Evolutionary conservation across 495 filamentous ascomycete species (phyloP).

Genomic region (Pyrenula massariospora): DNA sequence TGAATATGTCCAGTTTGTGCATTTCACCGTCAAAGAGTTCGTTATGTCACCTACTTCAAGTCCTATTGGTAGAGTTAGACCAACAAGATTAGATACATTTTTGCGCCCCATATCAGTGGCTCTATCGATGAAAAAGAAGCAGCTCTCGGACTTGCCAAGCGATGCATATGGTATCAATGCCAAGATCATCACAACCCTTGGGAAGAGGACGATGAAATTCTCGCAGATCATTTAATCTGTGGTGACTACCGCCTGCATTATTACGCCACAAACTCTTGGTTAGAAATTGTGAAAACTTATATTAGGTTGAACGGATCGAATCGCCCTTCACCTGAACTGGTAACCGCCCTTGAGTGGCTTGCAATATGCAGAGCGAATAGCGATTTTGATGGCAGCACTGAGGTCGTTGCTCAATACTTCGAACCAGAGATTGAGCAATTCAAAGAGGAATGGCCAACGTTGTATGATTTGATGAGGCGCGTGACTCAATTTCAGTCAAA

Average conservation of each 20-base stretch:
- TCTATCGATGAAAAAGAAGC: constrained; percentile 5
- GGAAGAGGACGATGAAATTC: constrained; percentile 1
- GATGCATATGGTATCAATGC: constrained; percentile 10
- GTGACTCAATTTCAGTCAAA: not conserved
- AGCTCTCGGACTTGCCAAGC: constrained; percentile 7
- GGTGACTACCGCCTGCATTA: constrained; percentile 10
- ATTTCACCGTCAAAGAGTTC: constrained; percentile 21
- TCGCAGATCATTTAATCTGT: constrained; percentile 4
- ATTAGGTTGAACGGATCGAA: not conserved
- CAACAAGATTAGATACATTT: constrained; percentile 10
- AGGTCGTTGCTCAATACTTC: not conserved
- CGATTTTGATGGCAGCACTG: constrained; percentile 1
- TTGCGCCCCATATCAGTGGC: constrained; percentile 5
- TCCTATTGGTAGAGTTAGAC: not conserved
- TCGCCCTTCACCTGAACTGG: constrained; percentile 5
- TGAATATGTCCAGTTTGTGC: constrained; percentile 18
- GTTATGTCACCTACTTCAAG: constrained; percentile 2
- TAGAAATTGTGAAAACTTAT: constrained; percentile 6
- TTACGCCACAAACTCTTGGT: constrained; percentile 7
- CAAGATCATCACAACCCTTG: constrained; percentile 6
- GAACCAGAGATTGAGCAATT: not conserved
- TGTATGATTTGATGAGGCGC: not conserved
- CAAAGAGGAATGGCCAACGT: not conserved
- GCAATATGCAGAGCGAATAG: constrained; percentile 1
- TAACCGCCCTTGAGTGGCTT: constrained; percentile 4